These are phyloP conservation scores for Saitozyma sp. DNA, from an alignment of 768 basidiomycete species.

Conservation along the genomic window DNA sequence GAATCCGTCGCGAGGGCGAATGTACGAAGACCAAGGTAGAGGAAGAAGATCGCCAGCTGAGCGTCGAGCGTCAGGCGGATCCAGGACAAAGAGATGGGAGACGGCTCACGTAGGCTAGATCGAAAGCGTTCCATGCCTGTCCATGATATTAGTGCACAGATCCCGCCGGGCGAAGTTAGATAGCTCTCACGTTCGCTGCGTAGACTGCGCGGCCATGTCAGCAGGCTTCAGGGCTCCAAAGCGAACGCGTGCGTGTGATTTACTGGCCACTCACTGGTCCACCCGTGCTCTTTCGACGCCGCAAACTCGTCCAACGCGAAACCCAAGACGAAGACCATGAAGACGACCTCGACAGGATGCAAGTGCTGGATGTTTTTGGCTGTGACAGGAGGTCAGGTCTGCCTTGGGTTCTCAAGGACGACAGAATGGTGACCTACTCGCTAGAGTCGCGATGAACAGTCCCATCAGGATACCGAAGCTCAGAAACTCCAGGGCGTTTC, in stretches of 20 bases:
- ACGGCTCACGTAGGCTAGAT: constrained; percentile 52
- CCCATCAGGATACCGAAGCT: constrained; percentile 70
- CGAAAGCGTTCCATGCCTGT: constrained; percentile 90
- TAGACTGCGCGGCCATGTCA: constrained; percentile 60
- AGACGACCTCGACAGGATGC: constrained; percentile 67
- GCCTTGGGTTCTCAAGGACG: too few relatives aligned
- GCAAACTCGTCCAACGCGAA: constrained; percentile 87
- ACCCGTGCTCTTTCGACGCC: constrained; percentile 80
- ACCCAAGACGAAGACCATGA: constrained; percentile 73
- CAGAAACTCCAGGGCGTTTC: constrained; percentile 62
- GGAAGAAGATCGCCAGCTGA: constrained; percentile 58
- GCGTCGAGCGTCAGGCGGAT: background rate
- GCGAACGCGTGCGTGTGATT: background rate
- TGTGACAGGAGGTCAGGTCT: constrained; percentile 42
- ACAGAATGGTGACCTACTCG: constrained; percentile 58
- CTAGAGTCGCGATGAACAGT: constrained; percentile 72
- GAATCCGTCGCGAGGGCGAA: constrained; percentile 50
- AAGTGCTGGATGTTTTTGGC: constrained; percentile 61
- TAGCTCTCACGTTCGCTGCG: constrained; percentile 68
- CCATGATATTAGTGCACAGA: background rate
- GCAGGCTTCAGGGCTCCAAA: background rate
- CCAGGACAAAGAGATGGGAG: background rate
- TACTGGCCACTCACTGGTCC: constrained; percentile 65
- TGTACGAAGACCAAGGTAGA: constrained; percentile 45
- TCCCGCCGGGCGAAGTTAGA: constrained; percentile 1